Evolutionary conservation across 257 asterid genomes (phyloP), one percentile per base, ranked within the genome.

Genomic region (Buddleja alternifolia): DNA sequence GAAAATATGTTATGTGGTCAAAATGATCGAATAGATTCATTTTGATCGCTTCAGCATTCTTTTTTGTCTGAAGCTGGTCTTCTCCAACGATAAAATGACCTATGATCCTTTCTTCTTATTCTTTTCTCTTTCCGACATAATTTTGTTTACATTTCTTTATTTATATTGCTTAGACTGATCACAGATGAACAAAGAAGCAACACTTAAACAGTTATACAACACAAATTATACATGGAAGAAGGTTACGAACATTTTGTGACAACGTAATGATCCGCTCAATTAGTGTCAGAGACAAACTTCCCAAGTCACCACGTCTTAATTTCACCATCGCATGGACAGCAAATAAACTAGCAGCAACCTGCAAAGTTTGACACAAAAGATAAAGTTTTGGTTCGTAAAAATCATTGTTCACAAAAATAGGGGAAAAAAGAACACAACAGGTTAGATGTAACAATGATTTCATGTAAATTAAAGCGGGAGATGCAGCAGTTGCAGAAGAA

Each of bases 331-430:
- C 77, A 56, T 82, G 90, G 67, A 89, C 93, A 70, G 72, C 80
- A 83, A 86, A 82, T 78, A 84, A 80, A 74, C 85, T 71, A 77
- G 90, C 79, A 74, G 96, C 85, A 63, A 86, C 82, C 99, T 93
- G 92, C 55, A 75, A 71, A 44, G 34, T 44, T 59, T 65, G 47
- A 50, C 39, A 80, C 67, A 58, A 63, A 67, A 36, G 60, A 69
- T 37, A 8, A 51, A 14, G 48, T 46, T 64, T 41, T 55, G 61
- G 36, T 56, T 42, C 32, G 10, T 17, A 20, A n/a, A n/a, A 64
- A 65, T 24, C 42, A 24, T 23, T 29, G 47, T 45, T 46, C 36
- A 54, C 48, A 20, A 48, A 25, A 69, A 20, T 45, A 42, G 14
- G n/a, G 15, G 5, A 40, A 48, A 44, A 46, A 32, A 42, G n/a